Percentiles rank a stretch among this genome's conserved stretches.
These are phyloP conservation scores for Zymoseptoria ardabiliae DNA, from an alignment of 2,329 filamentous ascomycete genomes.

Conservation along the genomic window DNA sequence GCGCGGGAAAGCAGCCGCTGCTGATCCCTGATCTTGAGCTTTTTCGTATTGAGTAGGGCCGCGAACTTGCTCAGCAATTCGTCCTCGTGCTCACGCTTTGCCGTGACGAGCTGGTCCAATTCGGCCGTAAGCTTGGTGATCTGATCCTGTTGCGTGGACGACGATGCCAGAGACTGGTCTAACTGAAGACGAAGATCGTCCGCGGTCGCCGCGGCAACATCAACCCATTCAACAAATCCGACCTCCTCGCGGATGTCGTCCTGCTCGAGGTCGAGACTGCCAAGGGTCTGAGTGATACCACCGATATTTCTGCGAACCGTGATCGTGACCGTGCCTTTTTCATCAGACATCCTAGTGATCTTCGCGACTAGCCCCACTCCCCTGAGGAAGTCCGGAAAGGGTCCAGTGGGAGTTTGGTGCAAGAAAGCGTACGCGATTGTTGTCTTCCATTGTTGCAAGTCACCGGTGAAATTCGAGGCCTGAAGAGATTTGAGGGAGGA, in stretches of 20 bases:
- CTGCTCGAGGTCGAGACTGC: slow-evolving; percentile 51
- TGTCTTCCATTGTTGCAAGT: slow-evolving; percentile 58
- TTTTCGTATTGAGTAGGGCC: slow-evolving; percentile 68
- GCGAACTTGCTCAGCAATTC: slow-evolving; percentile 63
- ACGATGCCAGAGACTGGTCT: slow-evolving; percentile 30
- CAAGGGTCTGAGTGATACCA: slow-evolving; percentile 67
- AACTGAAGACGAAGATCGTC: slow-evolving; percentile 35
- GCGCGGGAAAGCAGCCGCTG: slow-evolving; percentile 53
- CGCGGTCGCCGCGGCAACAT: slow-evolving; percentile 47
- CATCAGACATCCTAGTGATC: slow-evolving; percentile 30
- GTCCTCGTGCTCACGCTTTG: slow-evolving; percentile 61
- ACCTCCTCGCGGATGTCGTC: slow-evolving; percentile 52
- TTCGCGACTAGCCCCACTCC: slow-evolving; percentile 54
- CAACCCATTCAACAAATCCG: slow-evolving; percentile 64
- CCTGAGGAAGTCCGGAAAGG: slow-evolving; percentile 39
- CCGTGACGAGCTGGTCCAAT: slow-evolving; percentile 57
- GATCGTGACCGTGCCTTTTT: slow-evolving; percentile 48
- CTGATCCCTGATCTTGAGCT: slow-evolving; percentile 69
- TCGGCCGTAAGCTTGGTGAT: slow-evolving; percentile 55
- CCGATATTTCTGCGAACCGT: slow-evolving; percentile 58
- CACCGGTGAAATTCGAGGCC: slow-evolving; percentile 47
- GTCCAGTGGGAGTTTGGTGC: slow-evolving; percentile 32
- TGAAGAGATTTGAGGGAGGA: slow-evolving; percentile 48
- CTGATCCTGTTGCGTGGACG: slow-evolving; percentile 46
- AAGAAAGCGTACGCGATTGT: slow-evolving; percentile 54